phyloP scores from a whole-genome alignment of 306 rosid genomes.

The Elaeagnus macrophylla region DNA sequence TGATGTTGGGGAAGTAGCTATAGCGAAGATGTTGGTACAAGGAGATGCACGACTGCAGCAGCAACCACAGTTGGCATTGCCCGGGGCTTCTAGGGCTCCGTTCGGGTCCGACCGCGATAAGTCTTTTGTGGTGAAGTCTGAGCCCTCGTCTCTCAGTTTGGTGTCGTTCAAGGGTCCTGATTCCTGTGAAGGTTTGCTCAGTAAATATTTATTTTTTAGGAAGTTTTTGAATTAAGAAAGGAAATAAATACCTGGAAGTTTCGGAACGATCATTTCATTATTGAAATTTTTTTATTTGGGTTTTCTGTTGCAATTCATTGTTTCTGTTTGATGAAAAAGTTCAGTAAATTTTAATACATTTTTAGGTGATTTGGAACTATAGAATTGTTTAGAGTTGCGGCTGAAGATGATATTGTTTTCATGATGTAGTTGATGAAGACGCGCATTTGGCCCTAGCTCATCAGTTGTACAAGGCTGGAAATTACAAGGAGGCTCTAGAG shows the following conservation, averaged over 20 bases:
- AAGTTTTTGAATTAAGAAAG: not conserved
- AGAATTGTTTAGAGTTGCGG: not conserved
- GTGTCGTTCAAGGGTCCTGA: constrained; percentile 26
- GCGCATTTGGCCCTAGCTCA: constrained; percentile 62
- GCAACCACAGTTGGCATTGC: constrained; percentile 16
- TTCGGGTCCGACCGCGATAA: constrained; percentile 26
- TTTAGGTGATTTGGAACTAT: not conserved
- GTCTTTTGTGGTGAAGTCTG: constrained; percentile 20
- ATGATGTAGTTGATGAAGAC: constrained; percentile 73
- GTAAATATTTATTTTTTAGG: not conserved
- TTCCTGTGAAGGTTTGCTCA: constrained; percentile 35
- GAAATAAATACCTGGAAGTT: not conserved
- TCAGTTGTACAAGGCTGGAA: constrained; percentile 79
- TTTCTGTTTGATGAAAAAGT: not conserved
- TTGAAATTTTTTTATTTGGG: not conserved
- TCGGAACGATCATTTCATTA: not conserved
- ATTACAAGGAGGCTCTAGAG: constrained; percentile 76
- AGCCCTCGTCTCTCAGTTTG: constrained; percentile 29
- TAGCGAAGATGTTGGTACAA: constrained; percentile 61
- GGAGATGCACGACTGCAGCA: constrained; percentile 61
- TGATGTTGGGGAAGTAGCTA: constrained; percentile 6
- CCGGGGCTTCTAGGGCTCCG: constrained; percentile 24
- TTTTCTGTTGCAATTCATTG: not conserved
- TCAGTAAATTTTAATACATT: not conserved
- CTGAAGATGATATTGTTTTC: constrained; percentile 1